phyloP scores from a whole-genome alignment of 208 protist species.

The Crithidia thermophila region DNA sequence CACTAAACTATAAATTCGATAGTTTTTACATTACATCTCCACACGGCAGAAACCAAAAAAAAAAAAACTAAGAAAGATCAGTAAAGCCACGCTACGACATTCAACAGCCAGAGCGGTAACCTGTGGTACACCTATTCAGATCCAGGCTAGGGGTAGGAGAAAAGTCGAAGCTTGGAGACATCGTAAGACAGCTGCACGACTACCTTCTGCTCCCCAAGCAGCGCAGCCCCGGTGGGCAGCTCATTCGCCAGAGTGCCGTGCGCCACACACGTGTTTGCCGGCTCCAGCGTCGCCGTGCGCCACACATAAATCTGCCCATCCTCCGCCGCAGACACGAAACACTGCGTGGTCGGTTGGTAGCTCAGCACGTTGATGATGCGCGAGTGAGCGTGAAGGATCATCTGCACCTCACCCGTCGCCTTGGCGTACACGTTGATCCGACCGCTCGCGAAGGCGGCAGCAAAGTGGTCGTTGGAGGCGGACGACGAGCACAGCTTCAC shows the following conservation, averaged over 20 bases:
- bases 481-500: conserved; percentile 43
- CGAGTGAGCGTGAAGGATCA: conserved; percentile 65
- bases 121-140: not conserved
- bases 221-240: conserved; percentile 31
- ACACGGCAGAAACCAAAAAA: too few relatives aligned
- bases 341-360: conserved; percentile 23
- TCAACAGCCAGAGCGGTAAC: too few relatives aligned
- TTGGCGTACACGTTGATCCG: conserved; percentile 45
- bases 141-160: not conserved
- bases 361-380: conserved; percentile 63
- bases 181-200: conserved; percentile 24
- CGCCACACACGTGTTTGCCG: conserved; percentile 12
- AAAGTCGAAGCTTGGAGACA: conserved; percentile 5
- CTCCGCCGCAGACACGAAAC: conserved; percentile 48
- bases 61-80: too few relatives aligned
- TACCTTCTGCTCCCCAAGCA: not conserved
- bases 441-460: conserved; percentile 54
- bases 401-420: conserved; percentile 26
- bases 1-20: too few relatives aligned
- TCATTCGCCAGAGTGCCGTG: conserved; percentile 15
- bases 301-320: conserved; percentile 61
- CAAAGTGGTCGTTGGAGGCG: conserved; percentile 23
- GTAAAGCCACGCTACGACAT: too few relatives aligned
- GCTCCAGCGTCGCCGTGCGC: not conserved
- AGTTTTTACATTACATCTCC: too few relatives aligned